These are phyloP conservation scores for Periconia digitata DNA, from an alignment of 2,329 filamentous ascomycete species.

Conservation along the genomic window DNA sequence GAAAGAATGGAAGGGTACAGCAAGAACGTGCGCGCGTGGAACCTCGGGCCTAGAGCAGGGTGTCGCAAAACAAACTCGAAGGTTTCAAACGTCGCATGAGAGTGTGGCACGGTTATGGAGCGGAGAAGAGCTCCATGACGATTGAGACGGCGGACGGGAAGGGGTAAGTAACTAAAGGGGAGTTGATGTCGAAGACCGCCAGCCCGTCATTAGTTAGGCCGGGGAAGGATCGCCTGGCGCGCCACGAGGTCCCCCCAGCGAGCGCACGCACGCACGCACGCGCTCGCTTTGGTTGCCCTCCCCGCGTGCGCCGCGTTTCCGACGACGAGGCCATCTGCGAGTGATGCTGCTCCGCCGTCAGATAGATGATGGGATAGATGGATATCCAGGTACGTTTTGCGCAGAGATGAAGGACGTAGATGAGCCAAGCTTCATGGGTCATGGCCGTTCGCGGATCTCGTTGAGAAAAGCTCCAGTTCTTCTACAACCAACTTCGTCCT, in stretches of 20 bases:
- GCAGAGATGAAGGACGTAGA: too few species aligned
- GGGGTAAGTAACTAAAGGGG: slow-evolving; percentile 5
- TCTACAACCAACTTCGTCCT: too few species aligned
- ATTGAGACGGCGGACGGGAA: slow-evolving; percentile 1
- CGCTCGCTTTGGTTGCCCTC: not conserved
- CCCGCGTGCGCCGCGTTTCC: not conserved
- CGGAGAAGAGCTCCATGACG: slow-evolving; percentile 5
- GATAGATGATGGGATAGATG: too few species aligned
- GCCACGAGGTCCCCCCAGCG: not conserved
- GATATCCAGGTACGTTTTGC: too few species aligned
- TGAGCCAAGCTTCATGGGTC: too few species aligned
- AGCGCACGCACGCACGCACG: too few species aligned
- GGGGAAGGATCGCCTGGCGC: not conserved
- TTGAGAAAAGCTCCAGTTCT: too few species aligned
- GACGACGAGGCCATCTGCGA: too few species aligned
- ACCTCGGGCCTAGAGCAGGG: slow-evolving; percentile 6
- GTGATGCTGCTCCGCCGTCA: too few species aligned
- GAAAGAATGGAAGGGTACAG: slow-evolving; percentile 15
- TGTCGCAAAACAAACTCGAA: slow-evolving; percentile 5
- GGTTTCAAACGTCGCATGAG: slow-evolving; percentile 3
- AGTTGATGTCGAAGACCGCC: slow-evolving; percentile 4
- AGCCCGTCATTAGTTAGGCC: slow-evolving; percentile 2
- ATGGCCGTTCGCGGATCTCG: too few species aligned
- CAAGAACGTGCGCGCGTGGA: slow-evolving; percentile 18
- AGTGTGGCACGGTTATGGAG: slow-evolving; percentile 2